These are phyloP conservation scores for Hansenula sp. DNA, from an alignment of 1,139 yeast species.

Conservation along the genomic window DNA sequence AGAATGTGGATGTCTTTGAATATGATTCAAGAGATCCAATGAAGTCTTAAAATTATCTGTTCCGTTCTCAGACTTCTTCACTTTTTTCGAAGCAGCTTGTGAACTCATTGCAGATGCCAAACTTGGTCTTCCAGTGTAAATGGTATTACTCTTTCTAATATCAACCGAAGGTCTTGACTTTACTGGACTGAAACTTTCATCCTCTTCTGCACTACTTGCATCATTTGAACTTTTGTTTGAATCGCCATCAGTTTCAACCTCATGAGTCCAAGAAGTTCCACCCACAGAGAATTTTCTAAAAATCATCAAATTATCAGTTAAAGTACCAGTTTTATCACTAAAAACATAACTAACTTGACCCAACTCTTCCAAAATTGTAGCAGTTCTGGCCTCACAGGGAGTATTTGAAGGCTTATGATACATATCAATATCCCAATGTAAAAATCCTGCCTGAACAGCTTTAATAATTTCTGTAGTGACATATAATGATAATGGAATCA, in stretches of 20 bases:
- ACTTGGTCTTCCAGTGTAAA: slow-evolving; percentile 48
- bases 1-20: slow-evolving; percentile 69
- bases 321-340: slow-evolving; percentile 95
- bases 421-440: slow-evolving; percentile 94
- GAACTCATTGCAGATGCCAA: slow-evolving; percentile 33
- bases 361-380: slow-evolving; percentile 90
- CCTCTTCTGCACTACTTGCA: slow-evolving; percentile 3
- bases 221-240: slow-evolving; percentile 3
- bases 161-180: slow-evolving; percentile 29
- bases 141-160: slow-evolving; percentile 32
- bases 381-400: slow-evolving; percentile 93
- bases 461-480: slow-evolving; percentile 97
- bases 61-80: slow-evolving; percentile 1
- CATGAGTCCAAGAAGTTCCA: slow-evolving; percentile 90
- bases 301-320: slow-evolving; percentile 87
- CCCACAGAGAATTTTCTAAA: slow-evolving; percentile 80
- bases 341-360: slow-evolving; percentile 96
- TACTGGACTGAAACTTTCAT: background rate
- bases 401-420: slow-evolving; percentile 80
- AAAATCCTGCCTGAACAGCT: slow-evolving; percentile 71
- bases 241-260: slow-evolving; percentile 36
- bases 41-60: slow-evolving; percentile 41
- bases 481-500: slow-evolving; percentile 90
- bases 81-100: slow-evolving; percentile 5
- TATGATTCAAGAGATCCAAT: slow-evolving; percentile 57